Base-by-base conservation (phyloP, 768 basidiomycete genomes). In the Dentipellis fragilis region DNA sequence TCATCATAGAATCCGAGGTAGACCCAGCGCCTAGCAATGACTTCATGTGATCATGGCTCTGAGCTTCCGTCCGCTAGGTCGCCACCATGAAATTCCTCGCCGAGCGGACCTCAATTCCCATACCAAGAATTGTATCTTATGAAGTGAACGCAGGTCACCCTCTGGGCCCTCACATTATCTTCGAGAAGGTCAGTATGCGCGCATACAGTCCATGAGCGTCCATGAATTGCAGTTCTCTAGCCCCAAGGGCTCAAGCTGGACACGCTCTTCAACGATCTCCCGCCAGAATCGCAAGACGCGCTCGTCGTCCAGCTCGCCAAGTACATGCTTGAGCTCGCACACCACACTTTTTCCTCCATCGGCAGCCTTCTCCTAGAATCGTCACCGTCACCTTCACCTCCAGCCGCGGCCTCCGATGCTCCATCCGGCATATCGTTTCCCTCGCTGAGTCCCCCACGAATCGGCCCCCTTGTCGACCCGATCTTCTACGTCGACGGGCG, bases 401-500 rank as follows among this genome's bases (percentile, higher is more conserved):
- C 42, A 17, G 36, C 36, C 17, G 17, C 51, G 54, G 54, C 37
- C 29, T 38, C 34, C 39, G 39, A 7, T 56, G 45, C 54, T 49
- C 42, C 38, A 45, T 65, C 29, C 62, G 67, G 2, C 65, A 57
- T 11, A 52, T 65, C 38, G 53, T 58, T 17, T 21, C 17, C 51
- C 14, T 40, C 51, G 9, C 36, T 57, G 14, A 59, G 51, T 12
- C 50, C 56, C 10, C 58, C 48, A 22, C 48, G 48, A 16, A 22
- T 61, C 37, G 60, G 60, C 5, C 55, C 58, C 21, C 58, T 61
- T 40, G 57, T 55, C 4, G 62, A 63, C 19, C 64, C 65, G 10
- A 57, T 64, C 35, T 71, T 68, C 61, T 68, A 61, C 56, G 55
- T 57, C 7, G 66, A 67, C 38, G 69, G 66, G 4, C 66, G 69